Base-by-base conservation (phyloP, 345 rosid species). In the Syzygium jambos region DNA sequence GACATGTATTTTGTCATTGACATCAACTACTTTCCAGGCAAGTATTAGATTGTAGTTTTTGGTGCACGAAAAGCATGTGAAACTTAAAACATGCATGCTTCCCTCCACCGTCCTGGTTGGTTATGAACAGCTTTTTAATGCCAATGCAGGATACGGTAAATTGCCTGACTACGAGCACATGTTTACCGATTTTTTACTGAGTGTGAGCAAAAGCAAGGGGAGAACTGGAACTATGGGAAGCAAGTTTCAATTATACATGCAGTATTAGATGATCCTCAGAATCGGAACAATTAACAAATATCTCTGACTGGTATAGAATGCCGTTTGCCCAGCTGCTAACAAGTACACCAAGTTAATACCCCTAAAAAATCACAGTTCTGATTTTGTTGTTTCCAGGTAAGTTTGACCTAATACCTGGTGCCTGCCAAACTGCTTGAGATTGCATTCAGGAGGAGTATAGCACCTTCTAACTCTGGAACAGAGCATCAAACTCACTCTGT, bases 21-120 rank as follows among this genome's bases (percentile, higher is more conserved):
- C 95, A 97, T 96, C 90, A 97, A 97, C 91, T 97, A 96, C 91
- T 97, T 97, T 89, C 98, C 98, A 86, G 98, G 98, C 90, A 93
- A 92, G 97, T 94, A 65, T 43, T 43, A 43, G 46, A 43, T 43
- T 43, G 46, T 4, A 49, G 80, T 2, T 17, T 73, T 73, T 19
- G 25, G 80, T 34, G 49, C 19, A 34, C 14, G 43, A 34, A 34
- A 73, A 73, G 80, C 80, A 19, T 19, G 80, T 73, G 80, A 34
- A 68, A 34, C 10, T 63, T 54, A 43, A 43, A 27, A 15, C 15
- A 19, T 16, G 27, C n/a, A 49, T 51, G 22, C 53, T 21, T 34
- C 54, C 15, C 15, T 30, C 38, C 55, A 82, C 3, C 46, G 22
- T 30, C 17, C 11, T n/a, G 43, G 59, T 84, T 41, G 23, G 43